Evolutionary conservation across 345 rosid genomes (phyloP).

Genomic region (Dipteronia dyeriana): DNA sequence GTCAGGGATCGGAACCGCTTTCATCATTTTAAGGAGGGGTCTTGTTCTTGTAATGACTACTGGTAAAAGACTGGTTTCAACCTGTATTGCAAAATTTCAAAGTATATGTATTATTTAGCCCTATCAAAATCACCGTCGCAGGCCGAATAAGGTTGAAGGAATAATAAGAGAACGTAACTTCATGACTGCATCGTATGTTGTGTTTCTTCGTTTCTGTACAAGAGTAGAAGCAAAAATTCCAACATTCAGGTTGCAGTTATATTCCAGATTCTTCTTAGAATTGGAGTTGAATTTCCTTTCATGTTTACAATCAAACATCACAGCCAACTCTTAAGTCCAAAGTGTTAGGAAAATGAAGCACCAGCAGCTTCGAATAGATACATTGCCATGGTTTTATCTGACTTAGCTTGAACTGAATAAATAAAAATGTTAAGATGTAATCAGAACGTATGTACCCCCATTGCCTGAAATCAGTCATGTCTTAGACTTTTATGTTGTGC

Average conservation of each 20-base stretch:
- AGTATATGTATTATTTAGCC: not conserved
- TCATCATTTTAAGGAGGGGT: conserved; percentile 45
- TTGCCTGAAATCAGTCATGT: no score
- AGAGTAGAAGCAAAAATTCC: not conserved
- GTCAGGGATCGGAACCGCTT: conserved; percentile 43
- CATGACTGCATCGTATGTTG: not conserved
- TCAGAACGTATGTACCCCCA: no score
- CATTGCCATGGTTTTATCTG: not conserved
- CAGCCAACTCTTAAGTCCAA: not conserved
- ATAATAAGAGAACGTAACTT: no score
- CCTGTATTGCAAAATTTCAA: not conserved
- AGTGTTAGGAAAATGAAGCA: not conserved
- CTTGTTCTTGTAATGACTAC: conserved; percentile 45
- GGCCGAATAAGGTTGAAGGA: no score
- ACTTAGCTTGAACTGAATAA: no score
- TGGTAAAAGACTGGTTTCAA: conserved; percentile 27
- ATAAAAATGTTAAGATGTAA: no score
- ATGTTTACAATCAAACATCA: conserved; percentile 8
- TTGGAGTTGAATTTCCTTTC: not conserved
- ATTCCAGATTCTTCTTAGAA: not conserved
- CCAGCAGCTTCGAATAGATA: not conserved
- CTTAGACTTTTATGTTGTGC: no score
- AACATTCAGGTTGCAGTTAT: not conserved
- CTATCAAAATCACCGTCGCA: not conserved
- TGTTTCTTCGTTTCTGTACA: not conserved